Percentiles rank a stretch among this genome's conserved stretches.
Evolutionary conservation across 2,329 filamentous ascomycete species (phyloP).

Genomic region (Microsporum canis): DNA sequence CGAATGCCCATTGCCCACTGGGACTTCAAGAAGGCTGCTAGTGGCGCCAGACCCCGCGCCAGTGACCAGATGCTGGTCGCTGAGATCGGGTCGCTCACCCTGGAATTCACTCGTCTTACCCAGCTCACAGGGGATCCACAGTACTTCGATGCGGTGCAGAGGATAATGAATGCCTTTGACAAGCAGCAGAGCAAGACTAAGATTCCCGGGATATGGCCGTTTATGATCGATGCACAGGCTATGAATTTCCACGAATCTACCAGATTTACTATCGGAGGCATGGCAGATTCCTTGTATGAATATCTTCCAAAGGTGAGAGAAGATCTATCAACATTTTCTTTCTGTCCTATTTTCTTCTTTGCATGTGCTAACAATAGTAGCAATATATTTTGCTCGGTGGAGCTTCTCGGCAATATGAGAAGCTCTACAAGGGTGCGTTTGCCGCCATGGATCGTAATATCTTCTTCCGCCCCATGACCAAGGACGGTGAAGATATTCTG

Average conservation of each 20-base stretch:
- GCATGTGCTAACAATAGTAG: conserved; percentile 3
- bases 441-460: conserved; percentile 60
- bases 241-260: conserved; percentile 18
- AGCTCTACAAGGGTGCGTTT: conserved; percentile 58
- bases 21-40: conserved; percentile 19
- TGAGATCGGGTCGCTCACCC: conserved; percentile 29
- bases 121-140: conserved; percentile 29
- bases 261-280: conserved; percentile 45
- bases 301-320: conserved; percentile 44
- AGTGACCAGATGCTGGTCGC: conserved; percentile 20
- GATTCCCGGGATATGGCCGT: conserved; percentile 33
- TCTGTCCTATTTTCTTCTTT: too few relatives aligned
- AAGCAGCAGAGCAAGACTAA: conserved; percentile 25
- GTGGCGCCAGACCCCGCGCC: conserved; percentile 18
- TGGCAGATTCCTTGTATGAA: conserved; percentile 48
- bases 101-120: conserved; percentile 34
- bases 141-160: conserved; percentile 30
- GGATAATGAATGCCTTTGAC: conserved; percentile 26
- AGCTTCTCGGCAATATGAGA: conserved; percentile 46
- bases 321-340: conserved; percentile 25
- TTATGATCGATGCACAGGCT: conserved; percentile 22
- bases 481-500: conserved; percentile 57
- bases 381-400: conserved; percentile 57
- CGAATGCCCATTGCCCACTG: conserved; percentile 18
- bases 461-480: conserved; percentile 65